phyloP scores from a whole-genome alignment of 345 rosid genomes.

The Eutrema heterophyllum region DNA sequence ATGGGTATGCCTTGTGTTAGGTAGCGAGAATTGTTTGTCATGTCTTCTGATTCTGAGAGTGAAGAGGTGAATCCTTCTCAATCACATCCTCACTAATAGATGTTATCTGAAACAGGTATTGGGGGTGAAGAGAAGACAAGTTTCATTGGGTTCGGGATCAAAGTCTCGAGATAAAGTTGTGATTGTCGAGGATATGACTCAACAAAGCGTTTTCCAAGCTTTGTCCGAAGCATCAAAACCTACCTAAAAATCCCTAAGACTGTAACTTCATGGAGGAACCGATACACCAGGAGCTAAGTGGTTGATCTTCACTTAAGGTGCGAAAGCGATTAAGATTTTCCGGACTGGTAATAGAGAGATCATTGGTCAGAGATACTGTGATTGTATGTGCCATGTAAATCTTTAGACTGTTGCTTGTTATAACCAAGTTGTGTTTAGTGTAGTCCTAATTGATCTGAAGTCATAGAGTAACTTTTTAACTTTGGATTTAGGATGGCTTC shows the following conservation, averaged over 20 bases:
- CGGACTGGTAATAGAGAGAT: background rate
- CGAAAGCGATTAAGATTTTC: background rate
- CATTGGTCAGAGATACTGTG: background rate
- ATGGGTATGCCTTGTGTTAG: background rate
- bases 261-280: conserved; percentile 1
- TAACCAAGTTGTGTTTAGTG: conserved; percentile 3
- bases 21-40: background rate
- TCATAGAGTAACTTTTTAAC: background rate
- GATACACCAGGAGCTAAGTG: background rate
- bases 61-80: background rate
- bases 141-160: conserved; percentile 75
- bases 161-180: conserved; percentile 89
- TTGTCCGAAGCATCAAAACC: conserved; percentile 48
- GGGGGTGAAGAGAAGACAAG: conserved; percentile 80
- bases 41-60: background rate
- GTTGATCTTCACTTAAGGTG: background rate
- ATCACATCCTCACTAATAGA: background rate
- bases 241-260: conserved; percentile 1
- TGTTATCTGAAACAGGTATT: conserved; percentile 48
- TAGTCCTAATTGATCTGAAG: background rate
- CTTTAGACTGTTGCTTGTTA: background rate
- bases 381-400: background rate
- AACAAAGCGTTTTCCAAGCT: conserved; percentile 55
- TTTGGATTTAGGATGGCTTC: background rate
- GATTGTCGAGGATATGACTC: conserved; percentile 63